Percentiles rank a stretch among this genome's conserved stretches.
Conservation (phyloP, 768 basidiomycete species). For the Naematelia encephala region DNA sequence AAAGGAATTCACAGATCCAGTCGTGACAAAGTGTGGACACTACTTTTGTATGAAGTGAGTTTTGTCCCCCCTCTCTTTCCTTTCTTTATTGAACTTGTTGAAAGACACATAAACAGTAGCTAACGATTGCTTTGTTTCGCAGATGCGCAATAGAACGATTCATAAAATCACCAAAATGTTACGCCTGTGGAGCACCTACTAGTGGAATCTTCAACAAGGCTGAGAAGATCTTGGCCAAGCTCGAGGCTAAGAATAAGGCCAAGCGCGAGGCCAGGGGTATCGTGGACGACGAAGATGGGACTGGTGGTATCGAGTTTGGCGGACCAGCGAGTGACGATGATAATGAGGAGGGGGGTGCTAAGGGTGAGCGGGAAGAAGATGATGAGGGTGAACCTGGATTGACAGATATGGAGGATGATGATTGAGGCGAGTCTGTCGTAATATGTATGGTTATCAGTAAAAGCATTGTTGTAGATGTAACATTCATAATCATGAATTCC, state of each 20-base stretch:
- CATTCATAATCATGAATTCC: too few relatives aligned
- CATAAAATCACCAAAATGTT: constrained; percentile 81
- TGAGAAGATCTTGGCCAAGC: constrained; percentile 87
- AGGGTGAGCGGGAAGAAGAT: constrained; percentile 37
- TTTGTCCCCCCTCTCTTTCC: neutral
- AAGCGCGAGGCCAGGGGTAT: constrained; percentile 54
- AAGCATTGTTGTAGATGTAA: too few relatives aligned
- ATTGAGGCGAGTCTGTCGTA: too few relatives aligned
- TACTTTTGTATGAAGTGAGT: constrained; percentile 79
- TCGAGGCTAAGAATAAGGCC: constrained; percentile 67
- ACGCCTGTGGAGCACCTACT: constrained; percentile 88
- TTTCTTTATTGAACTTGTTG: neutral
- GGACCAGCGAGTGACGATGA: constrained; percentile 51
- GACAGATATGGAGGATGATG: constrained; percentile 23
- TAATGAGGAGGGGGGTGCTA: constrained; percentile 46
- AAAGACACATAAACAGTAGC: neutral
- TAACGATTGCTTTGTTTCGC: neutral
- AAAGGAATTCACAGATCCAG: constrained; percentile 87
- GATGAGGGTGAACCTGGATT: constrained; percentile 18
- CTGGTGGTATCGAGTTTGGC: constrained; percentile 40
- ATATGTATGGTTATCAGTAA: too few relatives aligned
- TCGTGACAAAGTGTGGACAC: constrained; percentile 94
- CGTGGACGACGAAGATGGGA: constrained; percentile 42
- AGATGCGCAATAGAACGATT: constrained; percentile 90
- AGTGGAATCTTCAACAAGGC: constrained; percentile 90